Evolutionary conservation across 306 rosid genomes (phyloP).

Genomic region (Argentina anserina): DNA sequence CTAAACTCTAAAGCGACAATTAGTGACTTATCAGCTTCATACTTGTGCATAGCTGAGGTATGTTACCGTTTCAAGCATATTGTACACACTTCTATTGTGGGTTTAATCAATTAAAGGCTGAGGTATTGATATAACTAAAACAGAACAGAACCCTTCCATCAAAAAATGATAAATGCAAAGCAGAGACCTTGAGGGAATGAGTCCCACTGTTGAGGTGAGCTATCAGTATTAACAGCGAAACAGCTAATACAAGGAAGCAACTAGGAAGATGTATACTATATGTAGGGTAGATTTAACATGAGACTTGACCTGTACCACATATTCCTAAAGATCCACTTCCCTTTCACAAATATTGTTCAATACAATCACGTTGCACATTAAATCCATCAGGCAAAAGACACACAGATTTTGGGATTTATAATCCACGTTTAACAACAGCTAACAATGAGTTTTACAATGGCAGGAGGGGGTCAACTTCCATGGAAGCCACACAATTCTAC

Average conservation of each 20-base stretch:
- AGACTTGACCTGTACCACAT: neutral
- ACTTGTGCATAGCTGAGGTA: neutral
- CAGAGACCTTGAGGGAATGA: neutral
- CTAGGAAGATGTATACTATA: neutral
- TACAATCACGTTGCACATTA: neutral
- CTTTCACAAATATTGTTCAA: neutral
- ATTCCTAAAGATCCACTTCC: neutral
- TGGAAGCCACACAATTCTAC: constrained; percentile 13
- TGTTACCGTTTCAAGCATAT: neutral
- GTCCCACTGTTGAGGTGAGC: neutral
- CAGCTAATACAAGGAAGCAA: neutral
- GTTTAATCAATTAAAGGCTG: neutral
- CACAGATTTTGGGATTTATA: constrained; percentile 29
- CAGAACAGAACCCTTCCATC: neutral
- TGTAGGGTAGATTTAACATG: neutral
- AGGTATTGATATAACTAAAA: neutral
- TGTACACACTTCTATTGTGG: no score
- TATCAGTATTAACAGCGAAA: neutral
- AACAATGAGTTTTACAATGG: neutral
- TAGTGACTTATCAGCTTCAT: no score
- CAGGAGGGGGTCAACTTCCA: neutral
- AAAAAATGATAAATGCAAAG: neutral
- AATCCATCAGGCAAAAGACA: constrained; percentile 16
- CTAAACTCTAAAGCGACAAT: neutral
- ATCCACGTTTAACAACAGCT: constrained; percentile 16